A percentile compares a stretch with the other conserved stretches of the same genome.
phyloP scores from a whole-genome alignment of 441 rosid genomes.

The Manihot esculenta region DNA sequence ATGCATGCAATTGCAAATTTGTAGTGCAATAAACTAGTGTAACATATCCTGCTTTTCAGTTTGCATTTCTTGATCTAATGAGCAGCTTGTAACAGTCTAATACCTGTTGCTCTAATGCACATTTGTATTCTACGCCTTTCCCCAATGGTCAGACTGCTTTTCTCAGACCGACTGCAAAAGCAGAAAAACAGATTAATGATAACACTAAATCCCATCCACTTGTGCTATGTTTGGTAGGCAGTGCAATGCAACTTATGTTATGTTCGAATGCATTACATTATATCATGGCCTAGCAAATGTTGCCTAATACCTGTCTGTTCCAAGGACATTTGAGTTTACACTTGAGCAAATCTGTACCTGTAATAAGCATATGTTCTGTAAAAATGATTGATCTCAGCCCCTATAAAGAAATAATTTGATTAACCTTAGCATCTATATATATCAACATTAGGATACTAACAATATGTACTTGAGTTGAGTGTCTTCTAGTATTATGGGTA shows the following conservation, averaged over 20 bases:
- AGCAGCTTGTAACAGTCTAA: slow-evolving; percentile 33
- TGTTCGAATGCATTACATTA: too few relatives aligned
- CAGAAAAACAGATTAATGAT: slow-evolving; percentile 11
- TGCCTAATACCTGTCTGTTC: slow-evolving; percentile 2
- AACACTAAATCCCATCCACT: neutral
- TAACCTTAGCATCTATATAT: slow-evolving; percentile 50
- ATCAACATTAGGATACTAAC: slow-evolving; percentile 52
- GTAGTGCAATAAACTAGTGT: neutral
- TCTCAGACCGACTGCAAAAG: slow-evolving; percentile 49
- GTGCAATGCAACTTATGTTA: too few relatives aligned
- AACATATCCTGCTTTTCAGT: slow-evolving; percentile 1
- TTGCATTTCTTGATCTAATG: slow-evolving; percentile 15
- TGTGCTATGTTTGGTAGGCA: too few relatives aligned
- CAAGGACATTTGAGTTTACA: too few relatives aligned
- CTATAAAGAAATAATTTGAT: slow-evolving; percentile 39
- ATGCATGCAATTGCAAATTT: neutral
- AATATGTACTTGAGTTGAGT: slow-evolving; percentile 38
- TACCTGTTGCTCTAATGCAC: slow-evolving; percentile 45
- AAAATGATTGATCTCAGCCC: slow-evolving; percentile 47
- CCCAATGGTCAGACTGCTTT: slow-evolving; percentile 46
- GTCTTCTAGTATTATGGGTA: slow-evolving; percentile 32
- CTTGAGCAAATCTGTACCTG: slow-evolving; percentile 48
- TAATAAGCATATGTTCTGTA: slow-evolving; percentile 37
- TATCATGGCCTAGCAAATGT: too few relatives aligned
- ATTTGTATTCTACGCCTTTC: slow-evolving; percentile 54